Evolutionary conservation across 257 asterid genomes (phyloP), one percentile per base, ranked within the genome.

Genomic region (Catharanthus roseus): DNA sequence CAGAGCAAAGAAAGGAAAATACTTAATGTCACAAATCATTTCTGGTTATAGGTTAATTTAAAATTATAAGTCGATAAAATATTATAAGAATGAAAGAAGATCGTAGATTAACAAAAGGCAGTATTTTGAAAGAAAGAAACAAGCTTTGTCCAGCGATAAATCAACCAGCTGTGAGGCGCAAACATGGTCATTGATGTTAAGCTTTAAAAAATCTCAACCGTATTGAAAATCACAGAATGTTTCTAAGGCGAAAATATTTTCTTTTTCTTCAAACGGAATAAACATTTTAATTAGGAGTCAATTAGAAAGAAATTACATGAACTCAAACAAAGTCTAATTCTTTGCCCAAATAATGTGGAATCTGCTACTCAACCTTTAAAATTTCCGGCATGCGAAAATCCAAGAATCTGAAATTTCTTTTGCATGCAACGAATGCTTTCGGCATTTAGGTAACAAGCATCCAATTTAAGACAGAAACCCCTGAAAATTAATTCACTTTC

Each of bases 391-490:
- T 38, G 34, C 19, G n/a, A 10, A 34, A 21, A 61, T 28, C 29
- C 26, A 29, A 58, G 58, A 29, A 0, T n/a, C 41, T 5, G 28
- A 38, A 63, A 26, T 15, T 38, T 16, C 16, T 8, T 13, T 56
- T 49, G 76, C 65, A 62, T 63, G 57, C 64, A 63, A 21, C 70
- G 24, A 24, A 56, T 74, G 10, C 67, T 13, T 41, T 34, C 72
- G 21, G 16, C 38, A 33, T 58, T 36, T 7, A 3, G 15, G 11
- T 26, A 13, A 10, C 5, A 26, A 47, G 4, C 26, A n/a, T 8
- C n/a, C 4, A 1, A 34, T 10, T 62, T 34, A 47, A 31, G 45
- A 74, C 61, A n/a, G 18, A 56, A 65, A 29, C 38, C 39, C 33
- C 16, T 8, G 28, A 67, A n/a, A 49, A 47, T 50, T 44, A 45